Conservation (phyloP, 2,329 filamentous ascomycete genomes). For the Chaetomiaceae sp. region DNA sequence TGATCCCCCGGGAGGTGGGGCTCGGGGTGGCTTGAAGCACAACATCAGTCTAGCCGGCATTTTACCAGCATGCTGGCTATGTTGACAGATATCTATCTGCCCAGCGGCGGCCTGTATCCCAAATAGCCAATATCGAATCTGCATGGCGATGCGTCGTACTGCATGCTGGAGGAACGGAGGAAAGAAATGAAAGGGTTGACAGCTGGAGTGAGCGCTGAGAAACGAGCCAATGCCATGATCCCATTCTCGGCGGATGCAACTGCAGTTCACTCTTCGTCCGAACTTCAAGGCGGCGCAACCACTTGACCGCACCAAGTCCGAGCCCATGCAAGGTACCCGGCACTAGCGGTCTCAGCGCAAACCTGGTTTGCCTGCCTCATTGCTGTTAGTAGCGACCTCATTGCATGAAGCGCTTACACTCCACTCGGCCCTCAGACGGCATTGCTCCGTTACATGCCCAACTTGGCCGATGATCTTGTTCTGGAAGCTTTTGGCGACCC, state of each 20-base stretch:
- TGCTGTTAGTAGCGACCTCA: neutral
- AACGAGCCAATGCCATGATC: constrained; percentile 22
- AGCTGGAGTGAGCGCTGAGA: constrained; percentile 7
- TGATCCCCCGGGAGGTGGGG: constrained; percentile 15
- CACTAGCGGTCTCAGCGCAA: constrained; percentile 18
- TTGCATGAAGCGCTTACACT: constrained; percentile 14
- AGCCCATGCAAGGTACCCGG: constrained; percentile 28
- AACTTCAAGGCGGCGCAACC: constrained; percentile 12
- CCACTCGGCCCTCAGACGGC: neutral
- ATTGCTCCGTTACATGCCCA: constrained; percentile 2
- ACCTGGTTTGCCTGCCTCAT: constrained; percentile 15
- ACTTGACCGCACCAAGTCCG: constrained; percentile 4
- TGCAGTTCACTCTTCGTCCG: constrained; percentile 18
- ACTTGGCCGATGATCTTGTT: constrained; percentile 16
- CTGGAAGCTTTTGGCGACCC: constrained; percentile 21
- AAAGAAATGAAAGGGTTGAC: constrained; percentile 25
- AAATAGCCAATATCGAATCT: constrained; percentile 27
- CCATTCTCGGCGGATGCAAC: constrained; percentile 13
- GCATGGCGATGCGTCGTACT: constrained; percentile 20
- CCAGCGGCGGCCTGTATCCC: constrained; percentile 17
- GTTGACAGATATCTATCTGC: constrained; percentile 12
- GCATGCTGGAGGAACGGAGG: constrained; percentile 22
- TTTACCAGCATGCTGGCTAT: constrained; percentile 24
- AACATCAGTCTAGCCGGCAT: constrained; percentile 23
- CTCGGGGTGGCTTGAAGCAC: constrained; percentile 13